phyloP scores from a whole-genome alignment of 2,329 filamentous ascomycete genomes.

The Arthrobotrys megalospora region DNA sequence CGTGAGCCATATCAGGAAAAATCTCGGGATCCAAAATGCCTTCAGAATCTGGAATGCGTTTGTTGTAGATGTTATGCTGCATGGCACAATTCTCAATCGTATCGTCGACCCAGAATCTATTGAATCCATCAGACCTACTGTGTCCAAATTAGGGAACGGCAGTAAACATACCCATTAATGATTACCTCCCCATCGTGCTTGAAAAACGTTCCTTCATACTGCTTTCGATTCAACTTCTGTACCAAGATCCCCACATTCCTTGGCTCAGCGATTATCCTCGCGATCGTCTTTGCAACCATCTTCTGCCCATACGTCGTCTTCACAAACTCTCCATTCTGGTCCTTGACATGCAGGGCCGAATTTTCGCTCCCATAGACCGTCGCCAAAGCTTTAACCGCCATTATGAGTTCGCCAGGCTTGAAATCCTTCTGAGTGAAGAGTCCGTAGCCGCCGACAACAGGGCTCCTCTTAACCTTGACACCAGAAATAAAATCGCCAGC shows the following conservation, averaged over 20 bases:
- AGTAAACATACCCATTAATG: conserved; percentile 28
- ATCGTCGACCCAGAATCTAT: conserved; percentile 46
- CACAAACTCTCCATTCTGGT: conserved; percentile 10
- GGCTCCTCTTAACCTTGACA: conserved; percentile 23
- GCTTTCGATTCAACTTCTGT: conserved; percentile 23
- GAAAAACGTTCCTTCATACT: neutral
- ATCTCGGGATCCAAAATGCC: conserved; percentile 30
- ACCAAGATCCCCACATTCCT: conserved; percentile 17
- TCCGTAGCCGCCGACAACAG: conserved; percentile 12
- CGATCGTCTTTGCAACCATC: conserved; percentile 22
- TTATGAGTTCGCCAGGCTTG: conserved; percentile 41
- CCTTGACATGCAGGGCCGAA: neutral
- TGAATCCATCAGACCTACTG: neutral
- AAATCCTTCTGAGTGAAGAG: conserved; percentile 30
- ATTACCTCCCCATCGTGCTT: conserved; percentile 23
- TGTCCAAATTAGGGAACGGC: neutral
- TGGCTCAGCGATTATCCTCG: conserved; percentile 31
- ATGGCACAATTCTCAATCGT: conserved; percentile 30
- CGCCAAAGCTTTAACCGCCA: conserved; percentile 36
- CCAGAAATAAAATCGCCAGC: conserved; percentile 32
- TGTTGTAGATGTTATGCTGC: conserved; percentile 26
- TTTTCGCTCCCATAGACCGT: conserved; percentile 27
- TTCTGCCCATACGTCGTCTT: conserved; percentile 35
- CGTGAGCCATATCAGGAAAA: neutral
- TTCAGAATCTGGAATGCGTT: conserved; percentile 3